Evolutionary conservation across 2,329 filamentous ascomycete genomes (phyloP).

Genomic region (Chrysosporium keratinophilum): DNA sequence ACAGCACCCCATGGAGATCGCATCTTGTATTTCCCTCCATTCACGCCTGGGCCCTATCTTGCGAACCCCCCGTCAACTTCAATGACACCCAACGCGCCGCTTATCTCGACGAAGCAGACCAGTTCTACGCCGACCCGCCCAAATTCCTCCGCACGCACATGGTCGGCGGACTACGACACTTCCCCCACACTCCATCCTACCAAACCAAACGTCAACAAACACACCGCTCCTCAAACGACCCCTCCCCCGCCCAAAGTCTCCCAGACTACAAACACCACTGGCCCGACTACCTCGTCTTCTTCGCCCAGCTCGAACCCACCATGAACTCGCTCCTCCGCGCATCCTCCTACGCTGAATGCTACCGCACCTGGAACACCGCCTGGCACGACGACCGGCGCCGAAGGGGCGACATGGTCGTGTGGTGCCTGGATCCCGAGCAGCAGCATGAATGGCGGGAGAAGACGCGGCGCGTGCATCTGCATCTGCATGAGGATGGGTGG

Average conservation of each 20-base stretch:
- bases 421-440: conserved; percentile 38
- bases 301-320: conserved; percentile 46
- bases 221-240: background rate
- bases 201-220: conserved; percentile 8
- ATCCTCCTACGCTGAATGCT: conserved; percentile 48
- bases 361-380: conserved; percentile 50
- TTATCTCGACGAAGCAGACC: conserved; percentile 83
- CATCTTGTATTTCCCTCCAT: conserved; percentile 68
- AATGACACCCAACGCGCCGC: conserved; percentile 47
- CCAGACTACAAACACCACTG: conserved; percentile 27
- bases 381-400: conserved; percentile 54
- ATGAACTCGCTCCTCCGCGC: conserved; percentile 36
- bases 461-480: conserved; percentile 13
- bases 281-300: conserved; percentile 45
- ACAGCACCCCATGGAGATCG: conserved; percentile 89
- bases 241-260: background rate
- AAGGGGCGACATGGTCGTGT: conserved; percentile 53
- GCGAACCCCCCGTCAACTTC: conserved; percentile 73
- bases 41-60: conserved; percentile 72
- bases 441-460: conserved; percentile 29
- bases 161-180: conserved; percentile 28
- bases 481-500: background rate
- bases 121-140: conserved; percentile 63
- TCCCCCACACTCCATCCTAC: conserved; percentile 29
- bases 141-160: conserved; percentile 50